These are phyloP conservation scores for Ophiocordyceps sinensis DNA, from an alignment of 2,329 filamentous ascomycete species.

Conservation along the genomic window DNA sequence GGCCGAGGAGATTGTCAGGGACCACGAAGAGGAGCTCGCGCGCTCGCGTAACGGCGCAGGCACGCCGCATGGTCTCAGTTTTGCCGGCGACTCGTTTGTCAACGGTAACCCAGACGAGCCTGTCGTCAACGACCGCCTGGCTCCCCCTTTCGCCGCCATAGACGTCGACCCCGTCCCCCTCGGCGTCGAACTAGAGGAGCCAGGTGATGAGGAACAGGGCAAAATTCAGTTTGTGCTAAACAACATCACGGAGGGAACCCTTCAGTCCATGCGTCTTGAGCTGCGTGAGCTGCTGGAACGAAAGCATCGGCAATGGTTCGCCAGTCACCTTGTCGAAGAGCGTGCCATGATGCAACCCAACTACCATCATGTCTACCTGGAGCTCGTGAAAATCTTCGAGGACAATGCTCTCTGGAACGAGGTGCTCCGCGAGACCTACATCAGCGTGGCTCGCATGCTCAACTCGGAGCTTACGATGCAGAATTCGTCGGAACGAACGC, in stretches of 20 bases:
- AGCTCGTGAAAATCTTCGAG: conserved; percentile 71
- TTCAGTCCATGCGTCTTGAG: conserved; percentile 71
- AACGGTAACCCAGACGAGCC: conserved; percentile 61
- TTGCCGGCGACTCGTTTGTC: conserved; percentile 35
- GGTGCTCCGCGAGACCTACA: conserved; percentile 84
- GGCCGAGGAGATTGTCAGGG: conserved; percentile 65
- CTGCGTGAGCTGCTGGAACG: conserved; percentile 65
- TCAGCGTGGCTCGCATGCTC: conserved; percentile 71
- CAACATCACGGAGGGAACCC: conserved; percentile 83
- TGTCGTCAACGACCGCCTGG: conserved; percentile 40
- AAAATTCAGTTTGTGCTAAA: conserved; percentile 93
- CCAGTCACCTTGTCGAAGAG: conserved; percentile 85
- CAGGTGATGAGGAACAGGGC: conserved; percentile 72
- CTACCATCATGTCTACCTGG: conserved; percentile 85
- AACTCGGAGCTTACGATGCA: conserved; percentile 81
- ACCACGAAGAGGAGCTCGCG: conserved; percentile 46
- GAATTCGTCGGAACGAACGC: conserved; percentile 68
- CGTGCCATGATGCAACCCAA: conserved; percentile 96
- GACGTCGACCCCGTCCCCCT: conserved; percentile 56
- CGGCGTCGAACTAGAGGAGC: conserved; percentile 60
- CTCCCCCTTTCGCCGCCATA: conserved; percentile 64
- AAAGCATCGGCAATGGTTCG: conserved; percentile 91
- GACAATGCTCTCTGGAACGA: conserved; percentile 71
- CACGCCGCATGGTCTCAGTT: conserved; percentile 19
- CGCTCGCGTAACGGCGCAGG: conserved; percentile 38